A percentile compares a stretch with the other conserved stretches of the same genome.
Conservation (phyloP, 257 asterid species). For the Solanum phureja region DNA sequence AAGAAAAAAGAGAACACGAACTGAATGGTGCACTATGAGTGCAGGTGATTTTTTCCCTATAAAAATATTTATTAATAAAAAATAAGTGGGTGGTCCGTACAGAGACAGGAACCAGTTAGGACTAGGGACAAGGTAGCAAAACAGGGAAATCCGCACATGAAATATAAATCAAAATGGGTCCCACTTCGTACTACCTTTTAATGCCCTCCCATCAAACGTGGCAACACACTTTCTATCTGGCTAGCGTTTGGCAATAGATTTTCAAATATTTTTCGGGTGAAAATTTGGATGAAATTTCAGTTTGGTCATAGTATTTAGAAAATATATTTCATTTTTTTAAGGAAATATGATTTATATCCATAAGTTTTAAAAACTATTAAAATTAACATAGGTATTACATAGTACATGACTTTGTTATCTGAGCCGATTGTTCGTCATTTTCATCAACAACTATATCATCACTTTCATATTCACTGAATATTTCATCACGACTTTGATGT, state of each 20-base stretch:
- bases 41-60: constrained; percentile 2
- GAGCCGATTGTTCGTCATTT: too few species aligned
- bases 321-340: rapidly evolving
- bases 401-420: too few species aligned
- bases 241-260: too few species aligned
- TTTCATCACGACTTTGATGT: too few species aligned
- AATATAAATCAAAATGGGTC: constrained; percentile 19
- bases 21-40: neutral
- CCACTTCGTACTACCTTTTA: neutral
- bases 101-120: constrained; percentile 20
- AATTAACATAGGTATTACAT: too few species aligned
- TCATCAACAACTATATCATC: too few species aligned
- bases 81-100: constrained; percentile 25
- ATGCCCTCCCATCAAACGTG: neutral
- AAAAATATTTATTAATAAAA: neutral
- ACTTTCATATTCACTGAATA: too few species aligned
- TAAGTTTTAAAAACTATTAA: too few species aligned
- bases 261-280: too few species aligned
- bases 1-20: neutral
- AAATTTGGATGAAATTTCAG: too few species aligned
- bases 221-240: neutral
- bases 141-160: constrained; percentile 34
- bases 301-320: too few species aligned
- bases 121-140: constrained; percentile 48
- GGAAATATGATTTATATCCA: rapidly evolving